A percentile compares a stretch with the other conserved stretches of the same genome.
phyloP scores from a whole-genome alignment of 306 rosid species.

The Hylodesmum podocarpum region DNA sequence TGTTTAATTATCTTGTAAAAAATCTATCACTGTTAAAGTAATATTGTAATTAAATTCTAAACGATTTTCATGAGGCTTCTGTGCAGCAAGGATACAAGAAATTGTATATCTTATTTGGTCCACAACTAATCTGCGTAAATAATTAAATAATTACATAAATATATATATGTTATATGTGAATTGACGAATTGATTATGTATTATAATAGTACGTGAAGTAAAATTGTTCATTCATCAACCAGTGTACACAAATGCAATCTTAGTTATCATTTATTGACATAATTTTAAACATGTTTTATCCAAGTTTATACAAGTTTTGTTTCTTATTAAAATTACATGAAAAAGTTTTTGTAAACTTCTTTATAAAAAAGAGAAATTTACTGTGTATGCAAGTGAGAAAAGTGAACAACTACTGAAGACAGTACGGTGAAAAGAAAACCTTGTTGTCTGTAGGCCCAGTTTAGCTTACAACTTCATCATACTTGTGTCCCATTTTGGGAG shows the following conservation, averaged over 20 bases:
- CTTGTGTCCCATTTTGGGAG: conserved; percentile 11
- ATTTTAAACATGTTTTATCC: not conserved
- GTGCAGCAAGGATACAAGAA: too few species aligned
- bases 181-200: too few species aligned
- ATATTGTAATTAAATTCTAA: not conserved
- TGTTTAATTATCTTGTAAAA: not conserved
- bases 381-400: not conserved
- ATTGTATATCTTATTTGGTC: too few species aligned
- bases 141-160: too few species aligned
- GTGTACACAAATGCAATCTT: not conserved
- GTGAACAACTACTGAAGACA: not conserved
- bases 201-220: too few species aligned
- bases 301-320: too few species aligned
- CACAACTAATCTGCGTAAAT: too few species aligned
- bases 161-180: too few species aligned
- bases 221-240: too few species aligned
- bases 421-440: conserved; percentile 2
- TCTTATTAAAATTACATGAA: too few species aligned
- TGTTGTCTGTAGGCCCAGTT: conserved; percentile 15
- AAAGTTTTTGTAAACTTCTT: too few species aligned
- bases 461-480: not conserved
- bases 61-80: not conserved
- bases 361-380: too few species aligned
- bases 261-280: not conserved
- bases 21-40: not conserved